Percentiles rank a stretch among this genome's conserved stretches.
Conservation (phyloP, 306 rosid genomes). For the Herpetospermum pedunculosum region DNA sequence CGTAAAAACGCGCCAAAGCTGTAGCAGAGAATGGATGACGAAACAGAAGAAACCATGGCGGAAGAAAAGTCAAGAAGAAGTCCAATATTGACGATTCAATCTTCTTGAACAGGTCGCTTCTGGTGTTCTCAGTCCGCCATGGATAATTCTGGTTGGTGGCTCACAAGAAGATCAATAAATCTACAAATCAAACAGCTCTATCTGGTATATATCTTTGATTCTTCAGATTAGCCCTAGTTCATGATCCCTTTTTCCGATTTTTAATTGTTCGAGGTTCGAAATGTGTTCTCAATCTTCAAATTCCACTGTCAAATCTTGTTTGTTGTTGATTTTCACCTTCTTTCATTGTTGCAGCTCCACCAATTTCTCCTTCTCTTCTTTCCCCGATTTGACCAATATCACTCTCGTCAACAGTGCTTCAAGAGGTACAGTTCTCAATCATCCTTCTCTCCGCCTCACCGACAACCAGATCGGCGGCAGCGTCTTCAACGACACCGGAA, state of each 20-base stretch:
- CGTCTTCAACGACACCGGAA: neutral
- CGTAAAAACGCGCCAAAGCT: neutral
- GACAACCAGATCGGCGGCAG: slow-evolving; percentile 4
- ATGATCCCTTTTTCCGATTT: neutral
- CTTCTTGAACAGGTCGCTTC: neutral
- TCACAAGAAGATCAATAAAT: neutral
- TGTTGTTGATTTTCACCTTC: neutral
- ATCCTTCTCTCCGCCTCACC: slow-evolving; percentile 6
- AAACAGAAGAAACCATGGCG: neutral
- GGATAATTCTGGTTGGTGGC: neutral
- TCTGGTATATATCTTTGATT: neutral
- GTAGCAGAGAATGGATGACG: neutral
- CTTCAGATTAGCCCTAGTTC: neutral
- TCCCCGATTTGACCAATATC: neutral
- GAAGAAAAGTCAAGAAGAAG: neutral
- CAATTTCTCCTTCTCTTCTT: slow-evolving; percentile 7
- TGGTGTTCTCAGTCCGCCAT: neutral
- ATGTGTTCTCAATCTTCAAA: neutral
- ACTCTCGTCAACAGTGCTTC: neutral
- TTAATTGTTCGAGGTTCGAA: neutral
- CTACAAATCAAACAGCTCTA: neutral
- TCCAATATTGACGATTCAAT: neutral
- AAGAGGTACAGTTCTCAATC: neutral
- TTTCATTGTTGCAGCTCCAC: neutral
- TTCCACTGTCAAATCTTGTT: neutral